Evolutionary conservation across 768 basidiomycete species (phyloP).

Genomic region (Lyophyllum shimeji): DNA sequence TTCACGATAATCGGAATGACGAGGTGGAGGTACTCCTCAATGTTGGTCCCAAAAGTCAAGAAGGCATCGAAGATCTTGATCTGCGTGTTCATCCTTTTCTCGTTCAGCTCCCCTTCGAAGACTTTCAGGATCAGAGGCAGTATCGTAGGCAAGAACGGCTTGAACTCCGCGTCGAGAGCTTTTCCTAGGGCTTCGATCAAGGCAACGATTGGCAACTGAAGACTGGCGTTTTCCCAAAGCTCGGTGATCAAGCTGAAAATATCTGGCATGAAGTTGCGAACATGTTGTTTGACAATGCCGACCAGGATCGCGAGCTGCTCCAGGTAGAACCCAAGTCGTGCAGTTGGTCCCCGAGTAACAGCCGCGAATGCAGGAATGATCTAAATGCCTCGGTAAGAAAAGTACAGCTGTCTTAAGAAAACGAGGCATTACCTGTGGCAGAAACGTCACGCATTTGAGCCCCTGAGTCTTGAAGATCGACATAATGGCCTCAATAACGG

Average conservation of each 20-base stretch:
- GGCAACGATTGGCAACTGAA: slow-evolving; percentile 90
- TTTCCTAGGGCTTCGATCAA: slow-evolving; percentile 91
- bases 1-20: slow-evolving; percentile 93
- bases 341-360: slow-evolving; percentile 80
- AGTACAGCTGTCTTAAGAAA: neutral
- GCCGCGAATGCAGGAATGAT: slow-evolving; percentile 94
- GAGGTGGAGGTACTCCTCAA: slow-evolving; percentile 97
- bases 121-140: slow-evolving; percentile 88
- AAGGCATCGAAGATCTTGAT: slow-evolving; percentile 95
- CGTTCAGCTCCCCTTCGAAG: slow-evolving; percentile 85
- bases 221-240: slow-evolving; percentile 81
- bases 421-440: slow-evolving; percentile 71
- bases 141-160: slow-evolving; percentile 89
- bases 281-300: slow-evolving; percentile 95
- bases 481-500: slow-evolving; percentile 97
- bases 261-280: slow-evolving; percentile 86
- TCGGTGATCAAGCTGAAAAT: slow-evolving; percentile 85
- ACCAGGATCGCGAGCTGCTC: slow-evolving; percentile 95
- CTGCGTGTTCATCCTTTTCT: slow-evolving; percentile 75
- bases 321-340: slow-evolving; percentile 86
- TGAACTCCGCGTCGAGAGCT: slow-evolving; percentile 95
- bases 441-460: slow-evolving; percentile 90
- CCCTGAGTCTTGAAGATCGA: slow-evolving; percentile 99
- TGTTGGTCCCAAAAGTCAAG: slow-evolving; percentile 91
- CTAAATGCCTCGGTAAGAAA: slow-evolving; percentile 34